phyloP scores from a whole-genome alignment of 1,139 yeast genomes.

The Diutina neorugosa region DNA sequence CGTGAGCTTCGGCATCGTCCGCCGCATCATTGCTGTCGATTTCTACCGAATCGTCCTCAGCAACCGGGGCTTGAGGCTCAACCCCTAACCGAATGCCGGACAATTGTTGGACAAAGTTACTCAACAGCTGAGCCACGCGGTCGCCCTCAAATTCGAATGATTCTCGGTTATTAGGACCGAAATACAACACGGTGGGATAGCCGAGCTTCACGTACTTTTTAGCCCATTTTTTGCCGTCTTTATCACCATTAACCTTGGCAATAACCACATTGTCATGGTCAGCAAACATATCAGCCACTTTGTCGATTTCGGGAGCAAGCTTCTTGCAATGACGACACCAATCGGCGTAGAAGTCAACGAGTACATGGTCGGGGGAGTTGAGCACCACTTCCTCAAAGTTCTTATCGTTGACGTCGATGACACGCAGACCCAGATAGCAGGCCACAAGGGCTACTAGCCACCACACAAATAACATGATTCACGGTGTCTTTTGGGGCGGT shows the following conservation, averaged over 20 bases:
- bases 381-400: slow-evolving; percentile 44
- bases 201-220: slow-evolving; percentile 46
- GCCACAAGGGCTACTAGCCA: background rate
- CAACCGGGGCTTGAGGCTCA: slow-evolving; percentile 1
- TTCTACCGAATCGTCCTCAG: slow-evolving; percentile 12
- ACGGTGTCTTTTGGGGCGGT: background rate
- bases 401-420: slow-evolving; percentile 21
- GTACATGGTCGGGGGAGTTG: slow-evolving; percentile 45
- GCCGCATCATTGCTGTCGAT: slow-evolving; percentile 20
- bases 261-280: slow-evolving; percentile 36
- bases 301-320: slow-evolving; percentile 52
- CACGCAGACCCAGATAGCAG: slow-evolving; percentile 4
- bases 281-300: slow-evolving; percentile 38
- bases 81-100: slow-evolving; percentile 16
- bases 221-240: slow-evolving; percentile 40
- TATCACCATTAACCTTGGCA: slow-evolving; percentile 59
- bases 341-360: slow-evolving; percentile 66
- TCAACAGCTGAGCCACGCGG: slow-evolving; percentile 32
- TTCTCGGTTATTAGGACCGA: slow-evolving; percentile 34
- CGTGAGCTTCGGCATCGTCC: slow-evolving; percentile 20
- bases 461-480: background rate
- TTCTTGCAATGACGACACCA: slow-evolving; percentile 78
- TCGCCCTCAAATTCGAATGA: slow-evolving; percentile 39
- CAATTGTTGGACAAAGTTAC: slow-evolving; percentile 33
- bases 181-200: slow-evolving; percentile 52